Evolutionary conservation across 2,329 filamentous ascomycete species (phyloP).

Genomic region (Claviceps purpurea): DNA sequence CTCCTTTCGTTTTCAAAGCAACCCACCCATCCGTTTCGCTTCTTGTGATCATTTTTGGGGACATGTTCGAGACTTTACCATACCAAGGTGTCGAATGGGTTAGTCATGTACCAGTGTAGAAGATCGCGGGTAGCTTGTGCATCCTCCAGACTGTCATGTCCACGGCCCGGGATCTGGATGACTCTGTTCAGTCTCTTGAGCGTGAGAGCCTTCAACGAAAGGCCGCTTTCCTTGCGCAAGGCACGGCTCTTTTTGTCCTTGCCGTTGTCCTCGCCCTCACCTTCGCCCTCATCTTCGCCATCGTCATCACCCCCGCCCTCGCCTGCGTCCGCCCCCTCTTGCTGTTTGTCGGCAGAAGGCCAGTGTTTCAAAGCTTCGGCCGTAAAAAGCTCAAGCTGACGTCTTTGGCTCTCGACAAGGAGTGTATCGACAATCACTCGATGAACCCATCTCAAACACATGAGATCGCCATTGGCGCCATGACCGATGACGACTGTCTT

Average conservation of each 20-base stretch:
- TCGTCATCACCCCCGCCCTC: neutral
- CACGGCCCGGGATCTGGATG: slow-evolving; percentile 23
- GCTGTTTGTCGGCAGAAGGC: slow-evolving; percentile 3
- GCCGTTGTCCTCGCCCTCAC: neutral
- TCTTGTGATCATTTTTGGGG: neutral
- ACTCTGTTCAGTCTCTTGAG: slow-evolving; percentile 21
- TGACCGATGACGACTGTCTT: slow-evolving; percentile 37
- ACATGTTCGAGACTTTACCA: neutral
- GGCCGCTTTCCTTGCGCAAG: slow-evolving; percentile 7
- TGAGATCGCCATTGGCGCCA: slow-evolving; percentile 27
- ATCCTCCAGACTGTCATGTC: slow-evolving; percentile 32
- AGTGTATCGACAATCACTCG: slow-evolving; percentile 30
- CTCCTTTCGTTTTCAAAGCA: neutral
- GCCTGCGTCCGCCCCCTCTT: slow-evolving; percentile 1
- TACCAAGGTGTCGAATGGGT: neutral
- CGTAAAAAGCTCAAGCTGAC: neutral
- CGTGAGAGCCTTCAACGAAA: slow-evolving; percentile 27
- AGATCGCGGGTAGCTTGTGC: slow-evolving; percentile 29
- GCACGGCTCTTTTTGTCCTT: neutral
- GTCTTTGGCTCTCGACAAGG: slow-evolving; percentile 16
- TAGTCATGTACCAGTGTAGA: slow-evolving; percentile 22
- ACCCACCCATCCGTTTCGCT: neutral
- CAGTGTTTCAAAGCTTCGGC: neutral
- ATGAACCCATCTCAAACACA: slow-evolving; percentile 35
- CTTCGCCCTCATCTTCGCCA: slow-evolving; percentile 1